A percentile compares a stretch with the other conserved stretches of the same genome.
phyloP scores from a whole-genome alignment of 768 basidiomycete genomes.

The Trametes cinnabarina region DNA sequence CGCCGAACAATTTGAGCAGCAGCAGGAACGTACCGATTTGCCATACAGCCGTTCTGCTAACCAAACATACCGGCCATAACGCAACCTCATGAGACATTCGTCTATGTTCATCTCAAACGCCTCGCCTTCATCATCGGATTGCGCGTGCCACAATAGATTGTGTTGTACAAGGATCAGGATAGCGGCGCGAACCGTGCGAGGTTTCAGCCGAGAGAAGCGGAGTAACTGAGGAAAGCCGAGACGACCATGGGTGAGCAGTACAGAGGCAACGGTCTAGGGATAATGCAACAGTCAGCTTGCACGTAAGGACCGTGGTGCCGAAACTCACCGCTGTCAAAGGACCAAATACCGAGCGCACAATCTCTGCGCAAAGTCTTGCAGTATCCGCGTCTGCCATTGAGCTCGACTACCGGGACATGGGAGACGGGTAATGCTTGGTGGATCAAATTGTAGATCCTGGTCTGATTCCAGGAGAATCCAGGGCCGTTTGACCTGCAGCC shows the following conservation, averaged over 20 bases:
- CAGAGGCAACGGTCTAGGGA: conserved; percentile 65
- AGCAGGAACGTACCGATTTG: conserved; percentile 45
- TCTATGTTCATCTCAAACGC: conserved; percentile 79
- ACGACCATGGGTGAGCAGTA: conserved; percentile 79
- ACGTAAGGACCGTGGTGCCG: background rate
- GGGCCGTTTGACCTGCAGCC: no score
- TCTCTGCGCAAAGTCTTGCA: conserved; percentile 57
- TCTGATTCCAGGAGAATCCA: no score
- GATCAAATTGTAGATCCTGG: no score
- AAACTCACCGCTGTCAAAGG: conserved; percentile 58
- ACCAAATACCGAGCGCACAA: conserved; percentile 66
- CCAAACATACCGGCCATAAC: conserved; percentile 82
- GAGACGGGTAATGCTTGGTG: background rate
- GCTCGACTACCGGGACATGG: background rate
- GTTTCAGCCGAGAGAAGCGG: conserved; percentile 65
- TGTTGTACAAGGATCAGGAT: conserved; percentile 86
- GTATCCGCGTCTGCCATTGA: conserved; percentile 68
- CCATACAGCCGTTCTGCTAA: conserved; percentile 72
- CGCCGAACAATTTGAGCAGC: background rate
- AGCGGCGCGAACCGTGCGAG: conserved; percentile 64
- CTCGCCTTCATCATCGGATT: conserved; percentile 67
- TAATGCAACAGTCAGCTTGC: background rate
- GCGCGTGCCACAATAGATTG: conserved; percentile 85
- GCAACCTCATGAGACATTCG: conserved; percentile 76
- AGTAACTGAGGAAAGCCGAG: conserved; percentile 68